Evolutionary conservation across 208 protist genomes (phyloP).

Genomic region (Trypanosoma platydactyli): DNA sequence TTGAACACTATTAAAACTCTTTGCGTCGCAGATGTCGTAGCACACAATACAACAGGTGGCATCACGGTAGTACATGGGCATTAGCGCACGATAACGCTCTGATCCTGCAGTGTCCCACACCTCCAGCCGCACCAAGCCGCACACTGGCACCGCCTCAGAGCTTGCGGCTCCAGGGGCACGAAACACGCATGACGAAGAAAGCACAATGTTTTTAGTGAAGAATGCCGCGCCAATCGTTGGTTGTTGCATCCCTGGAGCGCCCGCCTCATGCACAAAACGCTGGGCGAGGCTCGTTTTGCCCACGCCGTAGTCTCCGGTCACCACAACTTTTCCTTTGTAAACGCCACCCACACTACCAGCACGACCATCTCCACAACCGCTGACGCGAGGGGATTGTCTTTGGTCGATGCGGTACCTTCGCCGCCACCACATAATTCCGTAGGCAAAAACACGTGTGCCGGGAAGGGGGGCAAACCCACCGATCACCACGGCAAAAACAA

Average conservation of each 20-base stretch:
- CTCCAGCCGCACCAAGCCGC: slow-evolving; percentile 58
- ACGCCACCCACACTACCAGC: neutral
- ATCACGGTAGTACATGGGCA: slow-evolving; percentile 79
- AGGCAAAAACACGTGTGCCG: no score
- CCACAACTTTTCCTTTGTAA: slow-evolving; percentile 19
- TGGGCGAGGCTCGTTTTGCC: slow-evolving; percentile 92
- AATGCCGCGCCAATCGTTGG: slow-evolving; percentile 96
- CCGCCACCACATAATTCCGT: no score
- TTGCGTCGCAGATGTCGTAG: slow-evolving; percentile 92
- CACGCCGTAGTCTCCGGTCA: slow-evolving; percentile 66
- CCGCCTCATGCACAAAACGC: slow-evolving; percentile 89
- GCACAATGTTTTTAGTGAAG: slow-evolving; percentile 91
- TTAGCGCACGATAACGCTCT: slow-evolving; percentile 64
- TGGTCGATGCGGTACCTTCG: no score
- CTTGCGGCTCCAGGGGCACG: slow-evolving; percentile 19
- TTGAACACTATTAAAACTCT: slow-evolving; percentile 67
- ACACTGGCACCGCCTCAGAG: neutral
- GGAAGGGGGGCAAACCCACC: no score
- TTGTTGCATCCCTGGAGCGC: slow-evolving; percentile 36
- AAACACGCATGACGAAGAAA: slow-evolving; percentile 75
- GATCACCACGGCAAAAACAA: no score
- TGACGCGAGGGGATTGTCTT: no score
- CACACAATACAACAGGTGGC: slow-evolving; percentile 90
- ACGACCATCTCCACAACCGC: neutral
- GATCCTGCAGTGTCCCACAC: slow-evolving; percentile 30